A percentile compares a stretch with the other conserved stretches of the same genome.
These are phyloP conservation scores for Leccinum truebloodii DNA, from an alignment of 768 basidiomycete species.

Conservation along the genomic window DNA sequence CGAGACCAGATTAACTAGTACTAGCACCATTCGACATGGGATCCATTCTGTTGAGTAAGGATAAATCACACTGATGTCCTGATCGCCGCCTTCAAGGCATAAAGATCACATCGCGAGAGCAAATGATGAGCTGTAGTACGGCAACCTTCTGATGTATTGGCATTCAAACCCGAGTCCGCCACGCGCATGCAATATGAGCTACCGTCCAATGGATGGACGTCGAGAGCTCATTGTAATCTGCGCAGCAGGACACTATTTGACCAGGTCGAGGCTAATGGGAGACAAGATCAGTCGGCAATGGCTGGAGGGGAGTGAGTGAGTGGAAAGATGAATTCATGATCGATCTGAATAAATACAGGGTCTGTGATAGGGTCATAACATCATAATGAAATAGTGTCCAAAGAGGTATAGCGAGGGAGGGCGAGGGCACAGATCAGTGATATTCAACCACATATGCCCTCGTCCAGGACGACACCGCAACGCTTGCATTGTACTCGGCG, in stretches of 20 bases:
- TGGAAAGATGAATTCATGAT: constrained; percentile 2
- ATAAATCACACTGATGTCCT: no score
- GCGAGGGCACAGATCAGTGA: background rate
- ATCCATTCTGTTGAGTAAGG: no score
- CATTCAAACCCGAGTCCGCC: background rate
- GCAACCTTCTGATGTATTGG: background rate
- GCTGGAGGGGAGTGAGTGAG: background rate
- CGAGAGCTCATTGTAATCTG: no score
- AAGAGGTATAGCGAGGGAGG: background rate
- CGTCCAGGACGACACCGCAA: constrained; percentile 43
- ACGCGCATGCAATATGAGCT: no score
- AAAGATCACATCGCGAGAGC: background rate
- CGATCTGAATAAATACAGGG: constrained; percentile 18
- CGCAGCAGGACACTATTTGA: no score
- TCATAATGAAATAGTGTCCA: constrained; percentile 2
- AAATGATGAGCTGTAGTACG: background rate
- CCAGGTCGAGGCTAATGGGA: background rate
- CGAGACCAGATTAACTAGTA: no score
- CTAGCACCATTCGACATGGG: no score
- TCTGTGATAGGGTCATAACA: background rate
- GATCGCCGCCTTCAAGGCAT: background rate
- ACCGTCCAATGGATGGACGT: no score
- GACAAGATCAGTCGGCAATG: background rate
- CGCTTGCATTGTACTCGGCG: constrained; percentile 62
- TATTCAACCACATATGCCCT: constrained; percentile 36